Conservation (phyloP, 495 filamentous ascomycete species). For the Barbatosphaeria neglecta region DNA sequence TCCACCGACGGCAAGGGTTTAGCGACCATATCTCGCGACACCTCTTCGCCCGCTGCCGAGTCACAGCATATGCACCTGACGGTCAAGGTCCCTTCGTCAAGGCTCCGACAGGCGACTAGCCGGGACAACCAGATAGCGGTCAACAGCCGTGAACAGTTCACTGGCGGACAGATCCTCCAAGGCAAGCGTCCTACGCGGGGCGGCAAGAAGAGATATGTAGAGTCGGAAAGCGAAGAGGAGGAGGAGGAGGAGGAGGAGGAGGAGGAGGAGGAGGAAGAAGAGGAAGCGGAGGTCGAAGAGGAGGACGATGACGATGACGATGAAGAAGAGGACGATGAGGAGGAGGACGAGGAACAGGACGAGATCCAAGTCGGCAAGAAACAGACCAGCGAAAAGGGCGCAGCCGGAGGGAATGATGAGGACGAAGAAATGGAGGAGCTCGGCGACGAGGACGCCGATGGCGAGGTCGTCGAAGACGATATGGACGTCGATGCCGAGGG, state of each 20-base stretch:
- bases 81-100: conserved; percentile 74
- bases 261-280: conserved; percentile 29
- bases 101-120: conserved; percentile 63
- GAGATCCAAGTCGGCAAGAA: conserved; percentile 29
- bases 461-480: conserved; percentile 23
- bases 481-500: conserved; percentile 17
- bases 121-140: conserved; percentile 12
- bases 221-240: conserved; percentile 38
- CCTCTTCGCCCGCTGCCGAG: conserved; percentile 43
- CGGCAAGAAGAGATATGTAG: conserved; percentile 56
- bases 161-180: conserved; percentile 46
- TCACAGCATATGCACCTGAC: conserved; percentile 62
- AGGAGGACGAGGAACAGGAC: conserved; percentile 13
- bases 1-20: conserved; percentile 29
- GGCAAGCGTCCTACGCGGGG: conserved; percentile 49
- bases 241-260: too few species aligned
- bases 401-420: conserved; percentile 15
- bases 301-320: conserved; percentile 35
- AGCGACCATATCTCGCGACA: conserved; percentile 44
- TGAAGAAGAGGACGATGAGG: conserved; percentile 25
- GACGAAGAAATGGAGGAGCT: conserved; percentile 31
- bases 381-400: conserved; percentile 1
- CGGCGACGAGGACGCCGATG: conserved; percentile 37
- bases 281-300: conserved; percentile 31
- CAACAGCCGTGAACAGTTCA: conserved; percentile 26